Percentiles rank a stretch among this genome's conserved stretches.
phyloP scores from a whole-genome alignment of 176 grass and related monocot genomes.

The Hordeum marinum region DNA sequence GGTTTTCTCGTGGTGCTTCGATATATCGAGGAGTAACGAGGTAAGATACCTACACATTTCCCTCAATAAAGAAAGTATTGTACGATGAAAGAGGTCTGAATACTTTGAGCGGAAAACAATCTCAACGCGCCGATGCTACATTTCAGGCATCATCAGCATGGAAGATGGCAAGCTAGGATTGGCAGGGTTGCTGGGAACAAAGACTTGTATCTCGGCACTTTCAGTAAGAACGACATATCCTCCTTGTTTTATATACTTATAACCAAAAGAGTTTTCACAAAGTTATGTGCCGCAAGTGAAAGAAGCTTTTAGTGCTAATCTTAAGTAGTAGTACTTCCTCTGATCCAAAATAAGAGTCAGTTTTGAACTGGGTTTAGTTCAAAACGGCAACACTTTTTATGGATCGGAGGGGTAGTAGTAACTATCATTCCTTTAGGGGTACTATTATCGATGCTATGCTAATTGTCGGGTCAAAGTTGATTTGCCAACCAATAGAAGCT shows the following conservation, averaged over 20 bases:
- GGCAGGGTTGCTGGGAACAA: conserved; percentile 97
- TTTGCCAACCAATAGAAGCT: conserved; percentile 15
- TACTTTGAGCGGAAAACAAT: neutral
- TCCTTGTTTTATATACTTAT: neutral
- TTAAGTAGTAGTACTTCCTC: neutral
- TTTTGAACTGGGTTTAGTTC: too few relatives aligned
- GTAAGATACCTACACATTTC: conserved; percentile 20
- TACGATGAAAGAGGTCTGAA: neutral
- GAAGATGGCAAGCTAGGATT: conserved; percentile 95
- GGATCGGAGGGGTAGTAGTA: neutral
- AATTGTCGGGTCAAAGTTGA: conserved; percentile 38
- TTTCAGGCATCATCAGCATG: conserved; percentile 92
- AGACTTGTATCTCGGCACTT: conserved; percentile 97
- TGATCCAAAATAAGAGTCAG: too few relatives aligned
- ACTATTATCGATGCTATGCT: neutral
- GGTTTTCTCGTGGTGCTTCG: conserved; percentile 92
- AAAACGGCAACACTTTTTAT: too few relatives aligned
- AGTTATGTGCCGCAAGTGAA: conserved; percentile 29
- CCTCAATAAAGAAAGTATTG: neutral
- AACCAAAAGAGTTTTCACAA: conserved; percentile 13
- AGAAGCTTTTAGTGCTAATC: conserved; percentile 34
- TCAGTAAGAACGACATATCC: conserved; percentile 58
- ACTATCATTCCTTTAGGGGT: neutral
- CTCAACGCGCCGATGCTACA: neutral
- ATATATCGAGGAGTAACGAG: conserved; percentile 97